These are phyloP conservation scores for Spergularia marina DNA, from an alignment of 148 eudicot species.

Conservation along the genomic window DNA sequence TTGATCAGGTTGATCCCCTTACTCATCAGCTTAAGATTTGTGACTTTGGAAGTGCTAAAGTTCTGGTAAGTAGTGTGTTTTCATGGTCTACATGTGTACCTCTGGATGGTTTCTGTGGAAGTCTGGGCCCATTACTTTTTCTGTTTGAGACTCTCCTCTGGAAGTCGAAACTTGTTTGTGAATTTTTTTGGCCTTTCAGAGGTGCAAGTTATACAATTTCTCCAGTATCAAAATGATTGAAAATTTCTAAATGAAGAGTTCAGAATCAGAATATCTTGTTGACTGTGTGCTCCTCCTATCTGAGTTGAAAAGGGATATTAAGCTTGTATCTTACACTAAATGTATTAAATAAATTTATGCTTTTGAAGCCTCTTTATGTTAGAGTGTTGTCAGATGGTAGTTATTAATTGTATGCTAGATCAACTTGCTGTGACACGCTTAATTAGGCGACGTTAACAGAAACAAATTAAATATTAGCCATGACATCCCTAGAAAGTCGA, in stretches of 20 bases:
- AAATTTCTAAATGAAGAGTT: no score
- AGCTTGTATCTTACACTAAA: no score
- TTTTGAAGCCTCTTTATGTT: no score
- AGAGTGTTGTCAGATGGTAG: neutral
- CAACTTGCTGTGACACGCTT: neutral
- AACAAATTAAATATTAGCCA: neutral
- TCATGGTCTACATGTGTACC: neutral
- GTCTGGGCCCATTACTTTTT: neutral
- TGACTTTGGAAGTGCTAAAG: constrained; percentile 94
- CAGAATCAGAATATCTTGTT: no score
- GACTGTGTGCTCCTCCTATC: neutral
- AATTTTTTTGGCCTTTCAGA: neutral
- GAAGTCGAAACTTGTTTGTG: neutral
- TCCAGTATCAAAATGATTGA: neutral
- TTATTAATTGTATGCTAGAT: neutral
- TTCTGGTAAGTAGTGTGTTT: constrained; percentile 45
- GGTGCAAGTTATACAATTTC: neutral
- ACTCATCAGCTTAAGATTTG: constrained; percentile 88
- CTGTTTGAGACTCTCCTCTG: no score
- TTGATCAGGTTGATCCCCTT: constrained; percentile 69
- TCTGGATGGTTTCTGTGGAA: neutral
- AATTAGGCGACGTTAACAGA: neutral
- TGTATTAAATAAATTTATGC: no score
- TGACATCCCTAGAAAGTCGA: neutral
- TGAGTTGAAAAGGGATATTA: neutral